phyloP scores from a whole-genome alignment of 139 green algal genomes.

The Chlorella sorokiniana region DNA sequence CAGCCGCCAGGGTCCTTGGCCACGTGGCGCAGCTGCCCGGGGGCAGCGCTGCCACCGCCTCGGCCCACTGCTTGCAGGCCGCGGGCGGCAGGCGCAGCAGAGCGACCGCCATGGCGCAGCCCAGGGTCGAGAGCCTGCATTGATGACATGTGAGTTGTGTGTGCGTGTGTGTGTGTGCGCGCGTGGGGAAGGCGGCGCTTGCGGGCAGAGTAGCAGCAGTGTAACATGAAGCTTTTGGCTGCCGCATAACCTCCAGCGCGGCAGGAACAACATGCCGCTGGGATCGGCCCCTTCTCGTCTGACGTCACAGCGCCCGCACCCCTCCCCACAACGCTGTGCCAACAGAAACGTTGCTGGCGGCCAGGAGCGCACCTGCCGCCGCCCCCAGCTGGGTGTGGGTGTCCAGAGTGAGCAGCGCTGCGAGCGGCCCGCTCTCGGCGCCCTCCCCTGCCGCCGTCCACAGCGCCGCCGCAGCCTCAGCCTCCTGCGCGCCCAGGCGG shows the following conservation, averaged over 20 bases:
- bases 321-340: background rate
- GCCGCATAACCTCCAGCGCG: too few relatives aligned
- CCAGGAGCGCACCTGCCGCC: slow-evolving; percentile 12
- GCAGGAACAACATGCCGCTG: too few relatives aligned
- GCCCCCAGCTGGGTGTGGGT: slow-evolving; percentile 11
- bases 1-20: slow-evolving; percentile 64
- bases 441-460: slow-evolving; percentile 27
- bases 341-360: background rate
- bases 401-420: slow-evolving; percentile 48
- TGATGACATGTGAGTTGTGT: background rate
- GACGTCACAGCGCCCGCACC: too few relatives aligned
- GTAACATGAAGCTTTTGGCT: too few relatives aligned
- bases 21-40: slow-evolving; percentile 30
- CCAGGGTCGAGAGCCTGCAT: slow-evolving; percentile 30
- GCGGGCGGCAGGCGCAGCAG: slow-evolving; percentile 49
- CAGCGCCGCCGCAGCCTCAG: slow-evolving; percentile 29
- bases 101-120: slow-evolving; percentile 58
- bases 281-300: too few relatives aligned
- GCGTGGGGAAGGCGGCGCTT: too few relatives aligned
- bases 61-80: slow-evolving; percentile 51
- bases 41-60: slow-evolving; percentile 49
- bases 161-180: too few relatives aligned
- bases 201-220: too few relatives aligned
- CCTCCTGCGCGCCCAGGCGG: slow-evolving; percentile 34
- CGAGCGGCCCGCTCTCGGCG: slow-evolving; percentile 12